A percentile compares a stretch with the other conserved stretches of the same genome.
These are phyloP conservation scores for Bullera alba DNA, from an alignment of 768 basidiomycete species.

Conservation along the genomic window DNA sequence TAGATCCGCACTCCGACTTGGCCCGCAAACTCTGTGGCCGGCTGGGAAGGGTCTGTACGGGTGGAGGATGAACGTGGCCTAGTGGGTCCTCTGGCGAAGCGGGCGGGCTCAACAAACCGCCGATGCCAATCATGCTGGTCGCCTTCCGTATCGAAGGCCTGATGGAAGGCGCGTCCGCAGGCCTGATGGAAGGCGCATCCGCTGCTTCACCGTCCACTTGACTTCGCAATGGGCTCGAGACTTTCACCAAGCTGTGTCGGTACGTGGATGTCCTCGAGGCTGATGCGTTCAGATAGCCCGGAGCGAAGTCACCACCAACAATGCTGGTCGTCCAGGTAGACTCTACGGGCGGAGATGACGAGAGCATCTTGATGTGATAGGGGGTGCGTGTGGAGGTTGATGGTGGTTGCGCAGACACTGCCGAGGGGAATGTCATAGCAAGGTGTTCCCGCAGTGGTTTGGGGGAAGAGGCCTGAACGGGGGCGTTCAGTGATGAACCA, in stretches of 20 bases:
- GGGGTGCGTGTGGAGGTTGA: conserved; percentile 19
- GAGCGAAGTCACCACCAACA: neutral
- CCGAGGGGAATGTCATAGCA: conserved; percentile 35
- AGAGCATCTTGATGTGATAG: conserved; percentile 22
- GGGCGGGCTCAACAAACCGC: conserved; percentile 29
- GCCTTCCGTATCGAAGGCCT: conserved; percentile 7
- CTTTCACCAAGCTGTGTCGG: conserved; percentile 28
- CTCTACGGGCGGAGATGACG: conserved; percentile 1
- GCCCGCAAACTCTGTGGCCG: conserved; percentile 11
- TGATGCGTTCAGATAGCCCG: neutral
- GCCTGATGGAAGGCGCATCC: neutral
- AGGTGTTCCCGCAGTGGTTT: conserved; percentile 40
- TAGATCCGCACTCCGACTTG: conserved; percentile 6
- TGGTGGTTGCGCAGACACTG: conserved; percentile 21
- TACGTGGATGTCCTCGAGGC: conserved; percentile 5
- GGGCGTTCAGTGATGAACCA: neutral
- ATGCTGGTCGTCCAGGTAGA: conserved; percentile 9
- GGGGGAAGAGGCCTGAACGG: conserved; percentile 17
- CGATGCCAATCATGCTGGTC: conserved; percentile 19
- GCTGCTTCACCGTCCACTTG: conserved; percentile 34
- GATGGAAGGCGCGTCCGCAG: neutral
- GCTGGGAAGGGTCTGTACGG: conserved; percentile 4
- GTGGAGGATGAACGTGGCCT: neutral
- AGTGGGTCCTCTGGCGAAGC: conserved; percentile 11
- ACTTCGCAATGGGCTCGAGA: conserved; percentile 38